A percentile compares a stretch with the other conserved stretches of the same genome.
These are phyloP conservation scores for Rhizopus microsporus DNA, from an alignment of 371 early-diverging fungal species.

Conservation along the genomic window DNA sequence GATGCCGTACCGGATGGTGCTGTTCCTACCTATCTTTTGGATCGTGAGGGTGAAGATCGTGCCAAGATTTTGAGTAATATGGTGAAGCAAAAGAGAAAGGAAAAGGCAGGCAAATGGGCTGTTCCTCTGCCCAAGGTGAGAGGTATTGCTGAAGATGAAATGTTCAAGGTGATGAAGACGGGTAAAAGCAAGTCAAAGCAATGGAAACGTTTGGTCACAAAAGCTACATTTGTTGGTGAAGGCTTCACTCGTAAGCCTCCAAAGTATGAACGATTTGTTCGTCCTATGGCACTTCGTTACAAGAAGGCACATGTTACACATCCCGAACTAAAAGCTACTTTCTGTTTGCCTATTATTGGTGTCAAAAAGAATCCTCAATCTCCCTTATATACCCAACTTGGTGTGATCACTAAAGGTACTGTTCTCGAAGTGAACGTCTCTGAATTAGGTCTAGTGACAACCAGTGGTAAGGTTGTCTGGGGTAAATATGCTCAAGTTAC, in stretches of 20 bases:
- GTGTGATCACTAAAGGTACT: conserved; percentile 99
- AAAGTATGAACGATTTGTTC: conserved; percentile 99
- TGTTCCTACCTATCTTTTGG: conserved; percentile 98
- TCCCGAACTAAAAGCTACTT: conserved; percentile 99
- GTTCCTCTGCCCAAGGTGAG: conserved; percentile 99
- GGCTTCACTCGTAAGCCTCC: conserved; percentile 99
- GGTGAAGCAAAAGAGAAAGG: conserved; percentile 99
- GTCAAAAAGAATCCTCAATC: conserved; percentile 99
- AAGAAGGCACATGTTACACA: conserved; percentile 99
- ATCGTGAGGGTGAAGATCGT: conserved; percentile 97
- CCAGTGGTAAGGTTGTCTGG: conserved; percentile 99
- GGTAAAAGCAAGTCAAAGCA: conserved; percentile 96
- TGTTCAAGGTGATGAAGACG: conserved; percentile 97
- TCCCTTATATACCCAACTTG: conserved; percentile 97
- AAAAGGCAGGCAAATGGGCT: conserved; percentile 98
- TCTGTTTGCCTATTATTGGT: conserved; percentile 97
- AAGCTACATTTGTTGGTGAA: conserved; percentile 99
- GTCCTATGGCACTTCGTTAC: conserved; percentile 99
- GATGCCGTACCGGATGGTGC: conserved; percentile 94
- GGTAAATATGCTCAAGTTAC: conserved; percentile 99
- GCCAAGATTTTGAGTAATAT: conserved; percentile 98
- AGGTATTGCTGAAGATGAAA: conserved; percentile 99
- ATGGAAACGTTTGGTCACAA: conserved; percentile 99
- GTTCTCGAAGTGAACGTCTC: conserved; percentile 95
- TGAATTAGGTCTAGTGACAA: conserved; percentile 98